Percentiles rank a stretch among this genome's conserved stretches.
Evolutionary conservation across 768 basidiomycete genomes (phyloP).

Genomic region (Neoboletus brunneissimus): DNA sequence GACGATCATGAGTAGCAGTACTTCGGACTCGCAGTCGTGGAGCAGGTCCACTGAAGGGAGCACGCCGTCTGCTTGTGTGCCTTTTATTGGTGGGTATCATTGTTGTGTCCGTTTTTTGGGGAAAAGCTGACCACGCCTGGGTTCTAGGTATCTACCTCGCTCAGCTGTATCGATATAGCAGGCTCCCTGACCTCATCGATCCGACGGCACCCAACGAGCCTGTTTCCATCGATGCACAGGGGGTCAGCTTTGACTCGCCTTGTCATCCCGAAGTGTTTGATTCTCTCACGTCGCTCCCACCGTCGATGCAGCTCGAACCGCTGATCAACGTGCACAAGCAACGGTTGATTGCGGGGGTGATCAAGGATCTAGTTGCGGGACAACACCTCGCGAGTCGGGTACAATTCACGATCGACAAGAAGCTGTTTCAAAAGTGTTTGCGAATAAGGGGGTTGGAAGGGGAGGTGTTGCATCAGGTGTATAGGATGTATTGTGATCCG

Average conservation of each 20-base stretch:
- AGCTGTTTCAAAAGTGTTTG: constrained; percentile 72
- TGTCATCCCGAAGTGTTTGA: constrained; percentile 79
- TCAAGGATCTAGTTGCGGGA: constrained; percentile 76
- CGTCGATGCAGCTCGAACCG: constrained; percentile 78
- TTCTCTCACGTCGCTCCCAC: constrained; percentile 65
- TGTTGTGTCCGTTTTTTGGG: neutral
- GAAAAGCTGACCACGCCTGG: neutral
- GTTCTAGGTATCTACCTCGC: constrained; percentile 70
- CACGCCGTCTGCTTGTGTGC: constrained; percentile 63
- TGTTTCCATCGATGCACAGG: constrained; percentile 61
- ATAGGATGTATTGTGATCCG: constrained; percentile 35
- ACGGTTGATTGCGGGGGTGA: constrained; percentile 73
- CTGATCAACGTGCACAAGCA: constrained; percentile 90
- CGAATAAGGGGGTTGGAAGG: constrained; percentile 63
- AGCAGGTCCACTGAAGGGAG: constrained; percentile 41
- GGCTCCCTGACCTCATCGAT: constrained; percentile 77
- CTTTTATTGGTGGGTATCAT: constrained; percentile 66
- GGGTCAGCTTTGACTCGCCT: constrained; percentile 63
- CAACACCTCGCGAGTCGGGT: constrained; percentile 79
- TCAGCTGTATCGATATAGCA: constrained; percentile 60
- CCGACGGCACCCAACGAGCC: constrained; percentile 73
- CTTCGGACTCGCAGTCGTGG: constrained; percentile 39
- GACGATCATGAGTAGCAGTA: constrained; percentile 48
- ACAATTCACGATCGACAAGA: constrained; percentile 69
- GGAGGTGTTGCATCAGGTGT: constrained; percentile 50